phyloP scores from a whole-genome alignment of 306 rosid species.

The Adenanthera pavonina region DNA sequence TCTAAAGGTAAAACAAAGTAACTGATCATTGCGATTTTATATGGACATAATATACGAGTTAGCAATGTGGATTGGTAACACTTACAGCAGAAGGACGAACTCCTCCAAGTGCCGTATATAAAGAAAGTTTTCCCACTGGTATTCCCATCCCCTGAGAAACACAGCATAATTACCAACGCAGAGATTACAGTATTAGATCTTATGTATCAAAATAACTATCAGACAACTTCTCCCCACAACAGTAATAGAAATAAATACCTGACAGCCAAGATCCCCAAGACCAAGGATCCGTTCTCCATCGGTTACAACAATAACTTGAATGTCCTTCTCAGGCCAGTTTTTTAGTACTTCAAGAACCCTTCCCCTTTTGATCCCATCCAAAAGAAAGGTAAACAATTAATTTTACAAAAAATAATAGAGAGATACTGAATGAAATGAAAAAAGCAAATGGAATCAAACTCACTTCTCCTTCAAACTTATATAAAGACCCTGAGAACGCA shows the following conservation, averaged over 20 bases:
- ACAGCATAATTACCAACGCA: slow-evolving; percentile 25
- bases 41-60: slow-evolving; percentile 4
- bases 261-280: slow-evolving; percentile 97
- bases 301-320: slow-evolving; percentile 96
- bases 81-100: slow-evolving; percentile 97
- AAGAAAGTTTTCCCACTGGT: slow-evolving; percentile 94
- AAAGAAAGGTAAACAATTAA: slow-evolving; percentile 7
- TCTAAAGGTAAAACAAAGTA: neutral
- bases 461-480: slow-evolving; percentile 97
- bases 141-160: slow-evolving; percentile 95
- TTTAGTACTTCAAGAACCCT: slow-evolving; percentile 88
- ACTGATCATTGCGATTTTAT: slow-evolving; percentile 11
- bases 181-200: slow-evolving; percentile 28
- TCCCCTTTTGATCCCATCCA: slow-evolving; percentile 60
- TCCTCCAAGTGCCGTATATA: slow-evolving; percentile 97
- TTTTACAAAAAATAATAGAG: slow-evolving; percentile 32
- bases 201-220: slow-evolving; percentile 24
- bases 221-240: neutral
- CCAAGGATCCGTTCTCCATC: slow-evolving; percentile 97
- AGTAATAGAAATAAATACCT: slow-evolving; percentile 58
- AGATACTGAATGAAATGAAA: neutral
- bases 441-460: slow-evolving; percentile 36
- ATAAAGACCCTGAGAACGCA: slow-evolving; percentile 94
- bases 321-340: slow-evolving; percentile 96
- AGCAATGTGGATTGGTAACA: slow-evolving; percentile 33